phyloP scores from a whole-genome alignment of 495 filamentous ascomycete genomes.

The Trichoderma erinaceum region DNA sequence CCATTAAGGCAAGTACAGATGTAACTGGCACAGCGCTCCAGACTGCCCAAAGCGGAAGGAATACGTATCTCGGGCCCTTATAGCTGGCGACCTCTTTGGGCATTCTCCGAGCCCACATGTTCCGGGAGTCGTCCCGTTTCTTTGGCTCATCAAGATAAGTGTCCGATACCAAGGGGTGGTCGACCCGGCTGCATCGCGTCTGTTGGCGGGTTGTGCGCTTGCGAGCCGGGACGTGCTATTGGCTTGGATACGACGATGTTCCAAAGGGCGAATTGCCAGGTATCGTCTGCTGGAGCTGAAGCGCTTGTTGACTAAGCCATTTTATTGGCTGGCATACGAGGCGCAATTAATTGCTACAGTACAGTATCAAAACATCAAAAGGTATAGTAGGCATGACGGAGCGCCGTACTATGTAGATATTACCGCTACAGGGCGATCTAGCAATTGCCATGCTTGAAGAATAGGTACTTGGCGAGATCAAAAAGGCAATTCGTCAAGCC shows the following conservation, averaged over 20 bases:
- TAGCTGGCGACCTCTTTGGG: neutral
- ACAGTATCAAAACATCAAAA: neutral
- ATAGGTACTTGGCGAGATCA: no score
- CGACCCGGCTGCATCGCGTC: neutral
- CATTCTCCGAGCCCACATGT: neutral
- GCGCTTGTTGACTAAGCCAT: no score
- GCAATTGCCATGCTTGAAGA: no score
- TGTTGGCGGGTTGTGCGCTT: constrained; percentile 6
- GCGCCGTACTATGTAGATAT: no score
- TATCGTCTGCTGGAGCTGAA: no score
- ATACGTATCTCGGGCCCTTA: neutral
- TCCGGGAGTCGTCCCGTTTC: neutral
- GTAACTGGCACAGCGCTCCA: neutral
- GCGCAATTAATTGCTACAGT: no score
- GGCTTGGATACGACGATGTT: neutral
- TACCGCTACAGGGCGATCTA: no score
- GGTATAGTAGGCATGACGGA: no score
- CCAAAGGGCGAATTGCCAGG: no score
- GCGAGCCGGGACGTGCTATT: neutral
- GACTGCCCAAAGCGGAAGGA: neutral
- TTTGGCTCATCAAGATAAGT: neutral
- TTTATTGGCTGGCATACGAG: no score
- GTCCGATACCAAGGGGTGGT: neutral
- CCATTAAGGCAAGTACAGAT: neutral
- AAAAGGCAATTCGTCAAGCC: no score